Evolutionary conservation across 2,329 filamentous ascomycete species (phyloP).

Genomic region (Calonectria hongkongensis): DNA sequence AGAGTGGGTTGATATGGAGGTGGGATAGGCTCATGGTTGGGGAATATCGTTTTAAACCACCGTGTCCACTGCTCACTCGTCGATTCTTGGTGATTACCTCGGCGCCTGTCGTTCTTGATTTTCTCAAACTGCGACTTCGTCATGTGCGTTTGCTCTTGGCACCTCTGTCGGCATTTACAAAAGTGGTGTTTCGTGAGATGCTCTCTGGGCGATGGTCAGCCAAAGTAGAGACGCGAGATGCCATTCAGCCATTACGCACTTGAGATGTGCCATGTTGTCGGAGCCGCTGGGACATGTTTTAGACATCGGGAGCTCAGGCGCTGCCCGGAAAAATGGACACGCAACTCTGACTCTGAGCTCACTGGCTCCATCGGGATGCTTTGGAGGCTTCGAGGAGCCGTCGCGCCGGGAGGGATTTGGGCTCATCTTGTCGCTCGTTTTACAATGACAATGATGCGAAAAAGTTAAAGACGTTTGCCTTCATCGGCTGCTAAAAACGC

Average conservation of each 20-base stretch:
- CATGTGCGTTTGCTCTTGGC: not conserved
- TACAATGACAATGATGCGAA: not conserved
- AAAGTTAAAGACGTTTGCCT: not conserved
- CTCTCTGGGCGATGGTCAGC: not conserved
- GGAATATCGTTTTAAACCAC: not conserved
- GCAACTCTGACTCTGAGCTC: not conserved
- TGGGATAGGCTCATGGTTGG: not conserved
- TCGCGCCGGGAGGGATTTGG: not conserved
- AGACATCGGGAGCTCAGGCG: not conserved
- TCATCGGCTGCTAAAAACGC: not conserved
- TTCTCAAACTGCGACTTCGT: not conserved
- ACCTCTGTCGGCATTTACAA: not conserved
- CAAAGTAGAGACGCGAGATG: not conserved
- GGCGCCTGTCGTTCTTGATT: not conserved
- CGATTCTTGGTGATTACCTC: not conserved
- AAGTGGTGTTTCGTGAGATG: not conserved
- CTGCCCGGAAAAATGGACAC: not conserved
- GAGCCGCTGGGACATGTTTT: not conserved
- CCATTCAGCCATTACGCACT: not conserved
- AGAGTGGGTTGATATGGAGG: not conserved
- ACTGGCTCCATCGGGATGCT: not conserved
- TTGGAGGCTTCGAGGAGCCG: not conserved
- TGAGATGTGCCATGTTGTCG: constrained; percentile 1
- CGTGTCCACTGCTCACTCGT: not conserved
- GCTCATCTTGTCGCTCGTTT: not conserved